These are phyloP conservation scores for Chlamydomonas sphaeroides DNA, from an alignment of 139 green algal species.

Conservation along the genomic window DNA sequence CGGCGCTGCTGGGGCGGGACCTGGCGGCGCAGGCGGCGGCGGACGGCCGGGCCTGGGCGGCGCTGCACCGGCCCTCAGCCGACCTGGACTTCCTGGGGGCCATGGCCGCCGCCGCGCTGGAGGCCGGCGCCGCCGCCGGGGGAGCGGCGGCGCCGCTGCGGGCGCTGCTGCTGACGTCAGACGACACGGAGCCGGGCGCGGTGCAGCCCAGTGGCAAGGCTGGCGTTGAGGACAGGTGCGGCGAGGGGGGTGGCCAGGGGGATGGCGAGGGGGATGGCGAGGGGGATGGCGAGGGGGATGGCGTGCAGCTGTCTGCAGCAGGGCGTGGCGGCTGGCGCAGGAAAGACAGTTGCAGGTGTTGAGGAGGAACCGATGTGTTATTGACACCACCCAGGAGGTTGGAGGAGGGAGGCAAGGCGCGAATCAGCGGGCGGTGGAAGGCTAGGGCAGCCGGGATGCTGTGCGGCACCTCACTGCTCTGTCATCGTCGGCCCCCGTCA, in stretches of 20 bases:
- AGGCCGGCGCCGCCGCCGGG: background rate
- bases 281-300: background rate
- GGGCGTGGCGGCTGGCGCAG: too few species aligned
- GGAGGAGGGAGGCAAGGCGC: background rate
- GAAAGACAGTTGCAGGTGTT: background rate
- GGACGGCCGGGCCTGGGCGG: background rate
- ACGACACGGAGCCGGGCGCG: constrained; percentile 16
- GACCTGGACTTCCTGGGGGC: constrained; percentile 26
- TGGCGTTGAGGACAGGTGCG: constrained; percentile 30
- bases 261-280: background rate
- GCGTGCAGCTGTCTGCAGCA: background rate
- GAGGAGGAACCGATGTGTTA: background rate
- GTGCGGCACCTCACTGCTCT: too few species aligned
- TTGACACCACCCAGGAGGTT: background rate
- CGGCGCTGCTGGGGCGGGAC: background rate
- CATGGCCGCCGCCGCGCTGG: constrained; percentile 10
- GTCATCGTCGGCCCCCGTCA: too few species aligned
- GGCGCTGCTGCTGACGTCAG: constrained; percentile 32
- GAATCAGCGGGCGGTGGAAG: background rate
- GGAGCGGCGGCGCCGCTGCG: too few species aligned
- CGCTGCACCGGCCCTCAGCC: background rate
- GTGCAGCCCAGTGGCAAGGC: background rate
- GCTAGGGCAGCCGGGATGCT: background rate
- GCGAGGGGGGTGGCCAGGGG: background rate
- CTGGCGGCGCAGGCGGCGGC: background rate